Evolutionary conservation across 164 flowering plant species (phyloP).

Genomic region (Taxillus chinensis): DNA sequence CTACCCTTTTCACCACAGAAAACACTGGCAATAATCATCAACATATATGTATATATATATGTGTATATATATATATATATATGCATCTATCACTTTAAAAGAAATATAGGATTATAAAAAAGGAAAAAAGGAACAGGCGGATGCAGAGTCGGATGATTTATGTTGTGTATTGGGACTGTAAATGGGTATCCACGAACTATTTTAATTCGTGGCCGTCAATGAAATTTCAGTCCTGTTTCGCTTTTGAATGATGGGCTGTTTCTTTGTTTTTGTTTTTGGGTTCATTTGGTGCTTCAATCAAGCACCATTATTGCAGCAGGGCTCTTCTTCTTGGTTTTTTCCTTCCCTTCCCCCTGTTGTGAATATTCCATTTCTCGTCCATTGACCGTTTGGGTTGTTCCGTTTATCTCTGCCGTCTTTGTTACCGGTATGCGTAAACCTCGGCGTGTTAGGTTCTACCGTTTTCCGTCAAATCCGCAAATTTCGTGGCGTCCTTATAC

Average conservation of each 20-base stretch:
- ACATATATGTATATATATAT: background rate
- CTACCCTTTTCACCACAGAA: constrained; percentile 54
- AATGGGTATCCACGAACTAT: constrained; percentile 15
- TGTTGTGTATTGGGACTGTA: constrained; percentile 28
- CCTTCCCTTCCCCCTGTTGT: too few species aligned
- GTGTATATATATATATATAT: background rate
- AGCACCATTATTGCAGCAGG: too few species aligned
- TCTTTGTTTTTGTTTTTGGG: too few species aligned
- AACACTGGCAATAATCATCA: constrained; percentile 61
- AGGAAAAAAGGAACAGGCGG: background rate
- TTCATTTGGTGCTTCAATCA: too few species aligned
- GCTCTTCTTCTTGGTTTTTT: too few species aligned
- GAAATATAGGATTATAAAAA: background rate
- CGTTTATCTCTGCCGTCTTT: too few species aligned
- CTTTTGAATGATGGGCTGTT: constrained; percentile 1
- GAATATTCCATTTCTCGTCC: too few species aligned
- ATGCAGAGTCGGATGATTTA: background rate
- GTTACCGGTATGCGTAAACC: too few species aligned
- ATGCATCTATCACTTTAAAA: background rate
- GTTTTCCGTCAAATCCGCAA: too few species aligned
- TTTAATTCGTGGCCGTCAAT: constrained; percentile 23
- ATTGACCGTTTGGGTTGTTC: too few species aligned
- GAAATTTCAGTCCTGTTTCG: constrained; percentile 17
- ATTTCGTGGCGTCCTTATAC: too few species aligned
- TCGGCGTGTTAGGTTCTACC: too few species aligned